phyloP scores from a whole-genome alignment of 2,329 filamentous ascomycete species.

The Mariannaea sp. region DNA sequence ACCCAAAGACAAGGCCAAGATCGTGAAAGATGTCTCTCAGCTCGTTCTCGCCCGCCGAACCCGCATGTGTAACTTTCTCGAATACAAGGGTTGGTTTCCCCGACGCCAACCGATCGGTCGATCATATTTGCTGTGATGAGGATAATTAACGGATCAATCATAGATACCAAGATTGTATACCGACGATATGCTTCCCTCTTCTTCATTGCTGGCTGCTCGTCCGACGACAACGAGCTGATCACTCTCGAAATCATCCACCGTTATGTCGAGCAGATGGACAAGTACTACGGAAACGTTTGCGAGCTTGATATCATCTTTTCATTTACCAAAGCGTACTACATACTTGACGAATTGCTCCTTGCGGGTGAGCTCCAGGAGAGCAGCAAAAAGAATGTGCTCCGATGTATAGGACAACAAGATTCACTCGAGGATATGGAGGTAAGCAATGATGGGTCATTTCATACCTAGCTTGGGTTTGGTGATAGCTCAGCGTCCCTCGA shows the following conservation, averaged over 20 bases:
- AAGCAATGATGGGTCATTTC: conserved; percentile 50
- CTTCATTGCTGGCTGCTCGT: conserved; percentile 96
- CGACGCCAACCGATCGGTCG: neutral
- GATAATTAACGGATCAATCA: conserved; percentile 13
- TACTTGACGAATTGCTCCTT: conserved; percentile 92
- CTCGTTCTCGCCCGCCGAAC: conserved; percentile 93
- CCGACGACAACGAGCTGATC: conserved; percentile 98
- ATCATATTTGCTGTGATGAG: conserved; percentile 7
- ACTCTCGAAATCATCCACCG: conserved; percentile 98
- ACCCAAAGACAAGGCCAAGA: conserved; percentile 98
- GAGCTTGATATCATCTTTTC: conserved; percentile 99
- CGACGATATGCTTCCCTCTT: conserved; percentile 98
- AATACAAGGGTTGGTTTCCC: conserved; percentile 82
- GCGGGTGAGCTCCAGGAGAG: conserved; percentile 98
- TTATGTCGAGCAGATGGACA: conserved; percentile 99
- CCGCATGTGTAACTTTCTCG: conserved; percentile 99
- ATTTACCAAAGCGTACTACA: conserved; percentile 99
- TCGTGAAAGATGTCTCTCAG: conserved; percentile 99
- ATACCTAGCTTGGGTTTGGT: conserved; percentile 25
- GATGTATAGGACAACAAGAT: conserved; percentile 96
- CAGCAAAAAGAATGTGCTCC: conserved; percentile 97
- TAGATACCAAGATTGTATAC: conserved; percentile 98
- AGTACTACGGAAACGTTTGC: conserved; percentile 99
- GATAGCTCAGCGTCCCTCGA: conserved; percentile 25
- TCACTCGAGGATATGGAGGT: conserved; percentile 99